A percentile compares a stretch with the other conserved stretches of the same genome.
Conservation (phyloP, 768 basidiomycete genomes). For the Cystofilobasidium capitatum region DNA sequence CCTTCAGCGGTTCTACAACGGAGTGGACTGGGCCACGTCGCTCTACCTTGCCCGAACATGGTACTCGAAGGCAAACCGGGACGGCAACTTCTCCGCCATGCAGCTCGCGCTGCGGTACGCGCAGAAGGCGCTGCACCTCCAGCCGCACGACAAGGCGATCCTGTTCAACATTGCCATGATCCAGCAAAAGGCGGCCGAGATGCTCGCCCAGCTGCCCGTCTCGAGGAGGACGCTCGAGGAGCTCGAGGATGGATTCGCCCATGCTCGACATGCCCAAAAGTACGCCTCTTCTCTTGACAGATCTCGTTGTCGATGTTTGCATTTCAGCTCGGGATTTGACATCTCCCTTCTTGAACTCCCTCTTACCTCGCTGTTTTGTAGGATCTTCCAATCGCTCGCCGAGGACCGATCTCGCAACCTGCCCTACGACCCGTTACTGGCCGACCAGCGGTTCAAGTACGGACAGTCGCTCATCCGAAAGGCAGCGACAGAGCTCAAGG, state of each 20-base stretch:
- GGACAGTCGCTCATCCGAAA: conserved; percentile 75
- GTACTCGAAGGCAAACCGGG: conserved; percentile 87
- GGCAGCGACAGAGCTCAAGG: conserved; percentile 37
- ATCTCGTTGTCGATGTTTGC: background rate
- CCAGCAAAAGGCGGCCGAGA: conserved; percentile 87
- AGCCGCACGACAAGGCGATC: conserved; percentile 79
- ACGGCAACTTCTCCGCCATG: conserved; percentile 73
- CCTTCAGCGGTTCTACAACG: conserved; percentile 62
- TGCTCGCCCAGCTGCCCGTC: conserved; percentile 63
- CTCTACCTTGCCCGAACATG: conserved; percentile 83
- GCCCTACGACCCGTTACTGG: conserved; percentile 77
- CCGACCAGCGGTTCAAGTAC: conserved; percentile 80
- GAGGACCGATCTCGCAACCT: conserved; percentile 57
- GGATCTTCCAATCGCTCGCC: conserved; percentile 75
- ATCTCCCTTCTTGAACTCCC: background rate
- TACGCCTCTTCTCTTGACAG: conserved; percentile 34
- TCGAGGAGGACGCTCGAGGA: conserved; percentile 73
- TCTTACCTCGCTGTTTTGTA: conserved; percentile 36
- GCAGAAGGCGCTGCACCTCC: conserved; percentile 68
- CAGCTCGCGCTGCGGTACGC: conserved; percentile 72
- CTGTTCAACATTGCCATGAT: conserved; percentile 97
- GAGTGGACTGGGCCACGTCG: conserved; percentile 63
- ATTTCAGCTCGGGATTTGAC: no score
- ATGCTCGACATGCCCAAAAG: conserved; percentile 80
- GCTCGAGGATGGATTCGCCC: conserved; percentile 63